A percentile compares a stretch with the other conserved stretches of the same genome.
phyloP scores from a whole-genome alignment of 1,284 basidiomycete species.

The Schizophyllum commune region DNA sequence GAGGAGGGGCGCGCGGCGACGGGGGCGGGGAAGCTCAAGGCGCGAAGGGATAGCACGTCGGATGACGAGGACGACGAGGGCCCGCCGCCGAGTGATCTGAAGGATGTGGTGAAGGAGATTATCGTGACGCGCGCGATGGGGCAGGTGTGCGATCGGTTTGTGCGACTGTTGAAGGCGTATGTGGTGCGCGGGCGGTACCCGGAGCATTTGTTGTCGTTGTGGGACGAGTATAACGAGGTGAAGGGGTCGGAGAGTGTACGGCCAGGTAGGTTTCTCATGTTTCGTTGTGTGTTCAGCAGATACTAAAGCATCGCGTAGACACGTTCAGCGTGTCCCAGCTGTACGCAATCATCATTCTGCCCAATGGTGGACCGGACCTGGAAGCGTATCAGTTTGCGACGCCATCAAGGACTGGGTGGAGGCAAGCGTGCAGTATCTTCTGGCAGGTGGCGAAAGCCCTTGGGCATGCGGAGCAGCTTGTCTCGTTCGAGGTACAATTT shows the following conservation, averaged over 20 bases:
- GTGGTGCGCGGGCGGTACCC: conserved; percentile 86
- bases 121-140: conserved; percentile 79
- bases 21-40: conserved; percentile 5
- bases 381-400: conserved; percentile 72
- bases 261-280: conserved; percentile 52
- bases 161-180: conserved; percentile 73
- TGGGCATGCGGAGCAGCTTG: conserved; percentile 69
- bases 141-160: conserved; percentile 66
- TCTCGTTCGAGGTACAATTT: conserved; percentile 75
- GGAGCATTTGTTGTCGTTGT: conserved; percentile 64
- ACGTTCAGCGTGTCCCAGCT: conserved; percentile 66
- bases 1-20: conserved; percentile 24
- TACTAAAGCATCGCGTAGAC: conserved; percentile 34
- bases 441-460: conserved; percentile 83
- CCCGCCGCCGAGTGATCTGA: conserved; percentile 61
- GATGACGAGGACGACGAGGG: conserved; percentile 36
- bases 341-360: conserved; percentile 85
- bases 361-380: conserved; percentile 85
- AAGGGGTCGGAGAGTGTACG: conserved; percentile 81
- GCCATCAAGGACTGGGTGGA: conserved; percentile 58
- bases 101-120: conserved; percentile 83
- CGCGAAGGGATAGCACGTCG: conserved; percentile 6
- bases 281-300: neutral
- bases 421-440: conserved; percentile 81
- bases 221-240: conserved; percentile 74